phyloP scores from a whole-genome alignment of 345 rosid species.

The Salix caprea region DNA sequence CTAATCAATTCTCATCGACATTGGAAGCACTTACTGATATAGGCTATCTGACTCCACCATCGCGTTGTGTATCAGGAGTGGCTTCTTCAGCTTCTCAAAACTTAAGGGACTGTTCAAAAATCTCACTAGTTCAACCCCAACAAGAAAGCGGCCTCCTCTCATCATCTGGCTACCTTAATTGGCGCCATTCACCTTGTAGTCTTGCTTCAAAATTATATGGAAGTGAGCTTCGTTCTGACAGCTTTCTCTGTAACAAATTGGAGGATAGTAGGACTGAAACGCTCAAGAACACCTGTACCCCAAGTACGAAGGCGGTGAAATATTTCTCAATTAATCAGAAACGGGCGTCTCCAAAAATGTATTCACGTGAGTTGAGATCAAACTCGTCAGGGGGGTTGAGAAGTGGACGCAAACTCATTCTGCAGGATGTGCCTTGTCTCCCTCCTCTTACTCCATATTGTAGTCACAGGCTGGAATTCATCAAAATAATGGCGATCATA shows the following conservation, averaged over 20 bases:
- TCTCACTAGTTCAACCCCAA: conserved; percentile 1
- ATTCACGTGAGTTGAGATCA: conserved; percentile 16
- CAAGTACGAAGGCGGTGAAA: conserved; percentile 8
- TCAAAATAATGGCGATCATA: conserved; percentile 7
- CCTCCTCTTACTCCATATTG: conserved; percentile 28
- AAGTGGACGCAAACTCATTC: conserved; percentile 21
- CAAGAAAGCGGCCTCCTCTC: conserved; percentile 14
- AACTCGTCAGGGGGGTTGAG: conserved; percentile 7
- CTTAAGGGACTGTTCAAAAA: not conserved
- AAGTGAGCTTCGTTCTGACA: not conserved
- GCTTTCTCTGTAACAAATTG: conserved; percentile 1
- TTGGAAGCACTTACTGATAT: conserved; percentile 20
- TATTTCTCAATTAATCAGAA: conserved; percentile 21
- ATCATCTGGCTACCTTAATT: conserved; percentile 6
- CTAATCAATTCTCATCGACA: conserved; percentile 17
- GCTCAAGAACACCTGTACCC: conserved; percentile 14
- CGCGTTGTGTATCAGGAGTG: conserved; percentile 11
- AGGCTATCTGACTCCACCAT: conserved; percentile 18
- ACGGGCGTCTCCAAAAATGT: conserved; percentile 23
- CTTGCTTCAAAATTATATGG: conserved; percentile 3
- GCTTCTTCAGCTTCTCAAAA: conserved; percentile 22
- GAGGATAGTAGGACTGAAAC: conserved; percentile 13
- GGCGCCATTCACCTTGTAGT: conserved; percentile 13
- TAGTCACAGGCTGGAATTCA: conserved; percentile 14
- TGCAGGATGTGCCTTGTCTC: conserved; percentile 23